Evolutionary conservation across 2,329 filamentous ascomycete genomes (phyloP).

Genomic region (Rhynchosporium agropyri): DNA sequence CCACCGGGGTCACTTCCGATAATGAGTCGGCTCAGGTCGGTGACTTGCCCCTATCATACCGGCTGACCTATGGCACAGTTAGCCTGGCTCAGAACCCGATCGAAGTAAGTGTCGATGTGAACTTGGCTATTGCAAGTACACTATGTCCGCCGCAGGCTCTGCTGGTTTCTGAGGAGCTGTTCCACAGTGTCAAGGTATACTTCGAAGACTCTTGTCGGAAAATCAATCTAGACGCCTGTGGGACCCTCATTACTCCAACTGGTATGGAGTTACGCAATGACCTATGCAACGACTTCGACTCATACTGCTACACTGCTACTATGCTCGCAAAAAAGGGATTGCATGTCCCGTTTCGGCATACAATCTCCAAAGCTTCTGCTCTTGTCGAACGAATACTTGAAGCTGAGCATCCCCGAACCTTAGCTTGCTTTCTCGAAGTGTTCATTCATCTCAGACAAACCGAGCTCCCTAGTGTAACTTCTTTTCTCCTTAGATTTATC

Average conservation of each 20-base stretch:
- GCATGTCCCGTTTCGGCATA: conserved; percentile 25
- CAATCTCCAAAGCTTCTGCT: conserved; percentile 26
- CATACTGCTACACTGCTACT: conserved; percentile 21
- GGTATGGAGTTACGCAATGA: background rate
- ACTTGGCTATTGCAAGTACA: conserved; percentile 11
- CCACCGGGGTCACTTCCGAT: too few species aligned
- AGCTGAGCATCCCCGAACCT: conserved; percentile 24
- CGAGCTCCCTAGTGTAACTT: conserved; percentile 19
- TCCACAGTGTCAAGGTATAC: conserved; percentile 24
- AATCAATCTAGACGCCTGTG: conserved; percentile 2
- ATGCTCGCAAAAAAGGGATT: conserved; percentile 17
- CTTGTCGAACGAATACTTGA: conserved; percentile 24
- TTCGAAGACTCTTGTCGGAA: conserved; percentile 19
- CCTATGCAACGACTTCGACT: conserved; percentile 19
- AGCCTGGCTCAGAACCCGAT: too few species aligned
- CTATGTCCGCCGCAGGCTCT: conserved; percentile 16
- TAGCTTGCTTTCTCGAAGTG: conserved; percentile 28
- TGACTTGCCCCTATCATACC: background rate
- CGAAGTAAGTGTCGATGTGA: background rate
- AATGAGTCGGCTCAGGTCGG: background rate
- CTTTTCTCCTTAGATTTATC: conserved; percentile 23
- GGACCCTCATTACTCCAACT: background rate
- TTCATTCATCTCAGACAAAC: conserved; percentile 26
- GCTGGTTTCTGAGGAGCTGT: conserved; percentile 21
- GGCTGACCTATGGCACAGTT: too few species aligned